phyloP scores from a whole-genome alignment of 768 basidiomycete species.

The Stropharia rugosoannulata region DNA sequence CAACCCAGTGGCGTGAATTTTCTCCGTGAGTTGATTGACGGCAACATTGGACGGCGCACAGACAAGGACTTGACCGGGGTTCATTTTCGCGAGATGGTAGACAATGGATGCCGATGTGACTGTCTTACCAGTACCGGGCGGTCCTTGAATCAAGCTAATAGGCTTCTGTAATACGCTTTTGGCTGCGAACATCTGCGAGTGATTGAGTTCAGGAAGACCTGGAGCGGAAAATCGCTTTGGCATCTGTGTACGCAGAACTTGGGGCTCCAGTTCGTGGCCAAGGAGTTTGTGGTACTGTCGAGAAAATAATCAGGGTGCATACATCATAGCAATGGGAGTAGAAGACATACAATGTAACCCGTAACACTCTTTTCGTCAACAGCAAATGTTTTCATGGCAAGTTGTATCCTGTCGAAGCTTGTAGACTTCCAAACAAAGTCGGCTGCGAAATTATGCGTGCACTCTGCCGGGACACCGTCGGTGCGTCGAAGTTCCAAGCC shows the following conservation, averaged over 20 bases:
- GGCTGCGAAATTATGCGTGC: slow-evolving; percentile 93
- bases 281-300: slow-evolving; percentile 94
- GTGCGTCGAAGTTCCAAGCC: slow-evolving; percentile 87
- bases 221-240: slow-evolving; percentile 97
- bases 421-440: slow-evolving; percentile 99
- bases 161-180: slow-evolving; percentile 99
- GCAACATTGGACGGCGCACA: slow-evolving; percentile 99
- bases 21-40: slow-evolving; percentile 98
- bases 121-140: slow-evolving; percentile 98
- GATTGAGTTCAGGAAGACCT: slow-evolving; percentile 96
- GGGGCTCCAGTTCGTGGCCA: slow-evolving; percentile 96
- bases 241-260: slow-evolving; percentile 88
- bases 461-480: slow-evolving; percentile 91
- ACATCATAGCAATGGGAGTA: not conserved
- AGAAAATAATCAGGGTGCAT: slow-evolving; percentile 2
- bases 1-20: slow-evolving; percentile 97
- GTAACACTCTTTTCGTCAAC: slow-evolving; percentile 99
- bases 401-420: slow-evolving; percentile 98
- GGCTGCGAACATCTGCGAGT: slow-evolving; percentile 99
- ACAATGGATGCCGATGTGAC: slow-evolving; percentile 99
- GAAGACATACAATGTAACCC: slow-evolving; percentile 86
- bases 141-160: slow-evolving; percentile 95
- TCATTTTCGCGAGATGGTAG: slow-evolving; percentile 99
- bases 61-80: slow-evolving; percentile 97
- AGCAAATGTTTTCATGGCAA: slow-evolving; percentile 99